These are phyloP conservation scores for Thalassiosira exigua DNA, from an alignment of 352 stramenopile species.

Conservation along the genomic window DNA sequence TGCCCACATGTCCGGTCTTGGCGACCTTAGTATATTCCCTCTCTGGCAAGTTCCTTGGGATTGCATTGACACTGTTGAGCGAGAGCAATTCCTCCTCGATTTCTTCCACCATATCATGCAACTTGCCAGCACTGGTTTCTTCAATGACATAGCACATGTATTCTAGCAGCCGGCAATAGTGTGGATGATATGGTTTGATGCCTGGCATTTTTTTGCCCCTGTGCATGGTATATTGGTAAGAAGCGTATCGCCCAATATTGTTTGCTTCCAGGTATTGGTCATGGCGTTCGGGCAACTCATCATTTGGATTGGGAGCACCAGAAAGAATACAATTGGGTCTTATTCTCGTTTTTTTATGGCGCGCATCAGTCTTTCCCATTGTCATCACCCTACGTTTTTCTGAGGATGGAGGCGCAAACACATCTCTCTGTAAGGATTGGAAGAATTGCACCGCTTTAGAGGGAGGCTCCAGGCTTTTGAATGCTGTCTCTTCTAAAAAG, in stretches of 20 bases:
- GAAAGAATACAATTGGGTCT: conserved; percentile 38
- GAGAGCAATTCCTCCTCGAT: conserved; percentile 55
- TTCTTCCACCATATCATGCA: conserved; percentile 57
- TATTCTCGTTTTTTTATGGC: conserved; percentile 12
- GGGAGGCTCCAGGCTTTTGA: conserved; percentile 15
- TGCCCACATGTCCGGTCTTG: neutral
- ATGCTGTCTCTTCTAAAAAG: conserved; percentile 62
- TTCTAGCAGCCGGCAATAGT: conserved; percentile 70
- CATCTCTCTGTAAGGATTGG: conserved; percentile 34
- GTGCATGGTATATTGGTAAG: conserved; percentile 20
- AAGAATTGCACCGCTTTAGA: conserved; percentile 47
- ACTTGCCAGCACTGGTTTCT: conserved; percentile 43
- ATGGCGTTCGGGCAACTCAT: conserved; percentile 9
- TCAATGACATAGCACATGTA: conserved; percentile 66
- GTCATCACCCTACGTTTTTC: neutral
- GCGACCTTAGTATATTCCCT: neutral
- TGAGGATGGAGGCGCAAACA: conserved; percentile 1
- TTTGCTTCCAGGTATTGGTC: conserved; percentile 18
- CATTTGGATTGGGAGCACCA: conserved; percentile 50
- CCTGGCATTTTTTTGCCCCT: conserved; percentile 16
- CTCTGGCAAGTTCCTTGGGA: neutral
- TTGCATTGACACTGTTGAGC: neutral
- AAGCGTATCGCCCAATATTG: conserved; percentile 35
- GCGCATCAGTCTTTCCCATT: neutral
- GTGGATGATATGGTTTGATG: conserved; percentile 36